A percentile compares a stretch with the other conserved stretches of the same genome.
Conservation (phyloP, 352 stramenopile species). For the Phytophthora hibernalis region DNA sequence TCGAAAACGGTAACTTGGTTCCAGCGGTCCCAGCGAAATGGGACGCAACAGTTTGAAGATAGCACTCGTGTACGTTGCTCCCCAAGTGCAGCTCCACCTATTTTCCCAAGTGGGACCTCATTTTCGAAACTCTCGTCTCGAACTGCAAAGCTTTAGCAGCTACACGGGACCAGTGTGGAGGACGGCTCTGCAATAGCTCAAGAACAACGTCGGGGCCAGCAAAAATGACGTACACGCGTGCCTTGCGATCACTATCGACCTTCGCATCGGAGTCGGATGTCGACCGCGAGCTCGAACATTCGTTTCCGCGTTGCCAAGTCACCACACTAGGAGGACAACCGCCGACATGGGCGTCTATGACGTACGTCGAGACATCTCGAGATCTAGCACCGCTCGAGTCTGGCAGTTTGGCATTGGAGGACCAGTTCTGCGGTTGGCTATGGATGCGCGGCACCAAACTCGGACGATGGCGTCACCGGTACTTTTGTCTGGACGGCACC, state of each 20-base stretch:
- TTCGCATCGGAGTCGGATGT: constrained; percentile 30
- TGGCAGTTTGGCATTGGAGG: constrained; percentile 53
- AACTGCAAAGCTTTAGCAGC: constrained; percentile 25
- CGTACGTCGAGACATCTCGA: constrained; percentile 37
- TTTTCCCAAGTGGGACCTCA: constrained; percentile 9
- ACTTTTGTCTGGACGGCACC: constrained; percentile 76
- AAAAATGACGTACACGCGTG: constrained; percentile 28
- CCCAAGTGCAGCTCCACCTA: constrained; percentile 3
- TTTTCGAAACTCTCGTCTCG: constrained; percentile 41
- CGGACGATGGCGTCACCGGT: constrained; percentile 74
- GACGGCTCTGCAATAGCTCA: background rate
- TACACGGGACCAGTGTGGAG: constrained; percentile 6
- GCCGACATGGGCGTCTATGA: constrained; percentile 42
- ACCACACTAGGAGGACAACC: constrained; percentile 11
- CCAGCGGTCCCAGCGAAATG: constrained; percentile 38
- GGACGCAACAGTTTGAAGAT: constrained; percentile 29
- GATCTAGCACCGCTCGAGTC: constrained; percentile 57
- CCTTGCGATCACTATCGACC: constrained; percentile 16
- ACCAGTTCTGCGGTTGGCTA: constrained; percentile 83
- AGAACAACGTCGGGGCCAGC: background rate
- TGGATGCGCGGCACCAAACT: constrained; percentile 76
- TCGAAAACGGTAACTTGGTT: constrained; percentile 37
- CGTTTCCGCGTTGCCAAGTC: constrained; percentile 27
- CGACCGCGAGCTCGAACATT: constrained; percentile 31
- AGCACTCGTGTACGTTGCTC: constrained; percentile 29